Percentiles rank a stretch among this genome's conserved stretches.
These are phyloP conservation scores for Lodderomyces elongisporus DNA, from an alignment of 1,139 yeast genomes.

Conservation along the genomic window DNA sequence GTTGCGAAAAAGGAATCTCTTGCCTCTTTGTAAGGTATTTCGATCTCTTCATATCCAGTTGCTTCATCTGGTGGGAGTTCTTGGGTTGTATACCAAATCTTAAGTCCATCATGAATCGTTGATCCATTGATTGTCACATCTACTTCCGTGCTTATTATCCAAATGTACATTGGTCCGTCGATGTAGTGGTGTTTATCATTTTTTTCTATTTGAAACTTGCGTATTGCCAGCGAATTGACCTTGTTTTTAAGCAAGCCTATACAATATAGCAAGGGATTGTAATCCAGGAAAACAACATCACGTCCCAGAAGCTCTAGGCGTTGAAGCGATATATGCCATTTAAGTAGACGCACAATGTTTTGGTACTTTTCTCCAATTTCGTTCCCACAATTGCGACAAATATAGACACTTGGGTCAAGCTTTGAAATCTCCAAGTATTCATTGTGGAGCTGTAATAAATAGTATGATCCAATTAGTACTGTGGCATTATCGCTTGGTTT, in stretches of 20 bases:
- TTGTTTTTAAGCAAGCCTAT: conserved; percentile 40
- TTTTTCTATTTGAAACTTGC: conserved; percentile 61
- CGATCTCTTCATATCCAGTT: conserved; percentile 25
- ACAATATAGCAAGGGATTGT: conserved; percentile 29
- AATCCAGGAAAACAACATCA: conserved; percentile 12
- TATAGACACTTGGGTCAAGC: conserved; percentile 8
- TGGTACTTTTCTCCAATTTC: conserved; percentile 30
- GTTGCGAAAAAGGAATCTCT: background rate
- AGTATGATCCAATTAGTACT: conserved; percentile 55
- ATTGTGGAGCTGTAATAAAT: conserved; percentile 39
- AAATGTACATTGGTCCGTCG: conserved; percentile 58
- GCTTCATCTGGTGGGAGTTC: background rate
- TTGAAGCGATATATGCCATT: conserved; percentile 52
- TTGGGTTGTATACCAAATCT: conserved; percentile 24
- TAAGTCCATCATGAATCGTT: conserved; percentile 28
- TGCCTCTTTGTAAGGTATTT: conserved; percentile 18
- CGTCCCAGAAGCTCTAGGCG: conserved; percentile 8
- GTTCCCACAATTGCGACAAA: conserved; percentile 27
- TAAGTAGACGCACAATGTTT: conserved; percentile 37
- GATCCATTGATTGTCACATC: conserved; percentile 19
- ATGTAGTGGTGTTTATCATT: conserved; percentile 43
- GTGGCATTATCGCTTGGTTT: conserved; percentile 38
- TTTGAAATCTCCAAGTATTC: conserved; percentile 9
- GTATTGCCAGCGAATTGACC: conserved; percentile 42
- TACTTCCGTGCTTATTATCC: conserved; percentile 56